A percentile compares a stretch with the other conserved stretches of the same genome.
These are phyloP conservation scores for Eucalyptus curtisii DNA, from an alignment of 345 rosid species.

Conservation along the genomic window DNA sequence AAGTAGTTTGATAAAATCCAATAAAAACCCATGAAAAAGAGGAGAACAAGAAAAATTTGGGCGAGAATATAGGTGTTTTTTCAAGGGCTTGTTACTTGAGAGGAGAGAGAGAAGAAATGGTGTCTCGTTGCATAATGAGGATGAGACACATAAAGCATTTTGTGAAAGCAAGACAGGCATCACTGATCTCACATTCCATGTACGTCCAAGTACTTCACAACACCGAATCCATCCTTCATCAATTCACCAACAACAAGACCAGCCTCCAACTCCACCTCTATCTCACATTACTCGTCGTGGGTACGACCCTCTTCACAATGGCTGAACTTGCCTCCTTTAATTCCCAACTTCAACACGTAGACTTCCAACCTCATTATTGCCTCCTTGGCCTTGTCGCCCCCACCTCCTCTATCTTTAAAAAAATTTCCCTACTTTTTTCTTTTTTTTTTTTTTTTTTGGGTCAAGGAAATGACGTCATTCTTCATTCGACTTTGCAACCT, in stretches of 20 bases:
- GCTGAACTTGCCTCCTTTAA: neutral
- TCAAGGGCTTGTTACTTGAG: neutral
- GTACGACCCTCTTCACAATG: neutral
- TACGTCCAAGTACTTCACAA: neutral
- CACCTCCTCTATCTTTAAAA: constrained; percentile 6
- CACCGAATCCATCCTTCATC: neutral
- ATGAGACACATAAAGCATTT: neutral
- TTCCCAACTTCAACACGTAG: constrained; percentile 31
- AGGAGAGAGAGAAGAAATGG: neutral
- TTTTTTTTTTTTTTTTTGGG: too few relatives aligned
- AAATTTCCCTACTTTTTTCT: fast-evolving
- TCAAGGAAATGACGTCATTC: too few relatives aligned
- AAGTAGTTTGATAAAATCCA: neutral
- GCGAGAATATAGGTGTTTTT: neutral
- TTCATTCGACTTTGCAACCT: too few relatives aligned
- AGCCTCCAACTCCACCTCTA: neutral
- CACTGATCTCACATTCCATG: neutral
- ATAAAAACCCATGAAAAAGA: neutral
- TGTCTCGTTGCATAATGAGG: neutral
- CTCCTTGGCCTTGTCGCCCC: constrained; percentile 14
- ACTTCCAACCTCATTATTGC: constrained; percentile 30
- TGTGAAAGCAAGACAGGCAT: neutral
- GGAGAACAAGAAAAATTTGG: neutral
- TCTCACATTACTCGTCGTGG: neutral
- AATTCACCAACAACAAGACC: neutral